These are phyloP conservation scores for Flaveria trinervia DNA, from an alignment of 129 eudicot species.

Conservation along the genomic window DNA sequence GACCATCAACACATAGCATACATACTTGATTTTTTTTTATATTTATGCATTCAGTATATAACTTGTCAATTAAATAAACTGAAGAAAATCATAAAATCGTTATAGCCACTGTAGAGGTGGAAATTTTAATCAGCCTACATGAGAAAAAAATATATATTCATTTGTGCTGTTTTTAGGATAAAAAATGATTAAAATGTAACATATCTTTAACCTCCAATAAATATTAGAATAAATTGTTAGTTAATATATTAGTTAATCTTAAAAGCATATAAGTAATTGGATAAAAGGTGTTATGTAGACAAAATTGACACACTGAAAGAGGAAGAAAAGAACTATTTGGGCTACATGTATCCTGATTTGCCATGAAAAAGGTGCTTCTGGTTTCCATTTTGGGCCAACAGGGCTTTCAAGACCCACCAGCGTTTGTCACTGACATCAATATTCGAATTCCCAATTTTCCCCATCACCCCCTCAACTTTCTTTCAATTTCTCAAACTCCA, in stretches of 20 bases:
- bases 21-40: too few relatives aligned
- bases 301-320: slow-evolving; percentile 1
- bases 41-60: too few relatives aligned
- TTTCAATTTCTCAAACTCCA: neutral
- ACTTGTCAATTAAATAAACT: too few relatives aligned
- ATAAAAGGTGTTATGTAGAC: neutral
- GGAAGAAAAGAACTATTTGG: slow-evolving; percentile 2
- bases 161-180: neutral
- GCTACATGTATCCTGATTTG: slow-evolving; percentile 32
- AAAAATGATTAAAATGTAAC: neutral
- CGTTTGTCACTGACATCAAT: slow-evolving; percentile 37
- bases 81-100: too few relatives aligned
- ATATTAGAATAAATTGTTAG: neutral
- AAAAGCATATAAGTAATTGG: neutral
- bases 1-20: too few relatives aligned
- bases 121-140: neutral
- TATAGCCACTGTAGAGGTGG: too few relatives aligned
- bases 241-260: neutral
- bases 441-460: slow-evolving; percentile 20
- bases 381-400: slow-evolving; percentile 38
- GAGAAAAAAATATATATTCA: neutral
- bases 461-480: slow-evolving; percentile 30
- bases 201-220: neutral
- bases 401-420: slow-evolving; percentile 38
- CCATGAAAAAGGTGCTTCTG: slow-evolving; percentile 29